These are phyloP conservation scores for barley (Hordeum vulgare) DNA, from an alignment of 176 grass and related monocot genomes.

Conservation along the genomic window DNA sequence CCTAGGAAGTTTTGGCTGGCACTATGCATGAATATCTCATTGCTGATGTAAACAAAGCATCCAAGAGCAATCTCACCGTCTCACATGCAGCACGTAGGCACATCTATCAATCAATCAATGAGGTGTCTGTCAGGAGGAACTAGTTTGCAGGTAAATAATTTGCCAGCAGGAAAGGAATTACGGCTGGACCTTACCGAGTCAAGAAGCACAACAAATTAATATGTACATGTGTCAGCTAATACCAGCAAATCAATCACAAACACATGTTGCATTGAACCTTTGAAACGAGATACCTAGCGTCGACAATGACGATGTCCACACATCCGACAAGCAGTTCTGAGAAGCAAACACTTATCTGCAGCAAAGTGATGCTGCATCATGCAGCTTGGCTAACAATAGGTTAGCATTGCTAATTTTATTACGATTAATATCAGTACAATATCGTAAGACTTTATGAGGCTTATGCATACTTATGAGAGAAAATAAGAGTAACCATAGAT, in stretches of 20 bases:
- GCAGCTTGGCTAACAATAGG: not conserved
- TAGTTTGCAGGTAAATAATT: not conserved
- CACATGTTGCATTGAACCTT: slow-evolving; percentile 5
- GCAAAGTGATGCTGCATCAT: not conserved
- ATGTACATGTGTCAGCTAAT: not conserved
- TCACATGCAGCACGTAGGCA: not conserved
- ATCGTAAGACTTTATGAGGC: not conserved
- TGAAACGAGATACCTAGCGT: not conserved
- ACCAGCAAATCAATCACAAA: not conserved
- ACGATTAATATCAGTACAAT: not conserved
- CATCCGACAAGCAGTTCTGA: not conserved
- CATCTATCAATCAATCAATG: not conserved
- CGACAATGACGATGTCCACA: not conserved
- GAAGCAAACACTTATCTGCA: slow-evolving; percentile 1
- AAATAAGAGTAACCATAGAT: not conserved
- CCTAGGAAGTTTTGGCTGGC: not conserved
- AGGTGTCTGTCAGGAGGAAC: not conserved
- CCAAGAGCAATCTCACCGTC: not conserved
- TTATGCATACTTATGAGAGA: not conserved
- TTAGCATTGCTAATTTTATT: not conserved
- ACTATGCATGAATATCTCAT: not conserved
- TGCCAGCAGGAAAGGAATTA: not conserved
- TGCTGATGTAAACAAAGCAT: not conserved
- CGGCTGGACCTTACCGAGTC: not conserved
- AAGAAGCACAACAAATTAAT: not conserved